These are phyloP conservation scores for Metschnikowia gelsemii DNA, from an alignment of 805 yeast genomes.

Conservation along the genomic window DNA sequence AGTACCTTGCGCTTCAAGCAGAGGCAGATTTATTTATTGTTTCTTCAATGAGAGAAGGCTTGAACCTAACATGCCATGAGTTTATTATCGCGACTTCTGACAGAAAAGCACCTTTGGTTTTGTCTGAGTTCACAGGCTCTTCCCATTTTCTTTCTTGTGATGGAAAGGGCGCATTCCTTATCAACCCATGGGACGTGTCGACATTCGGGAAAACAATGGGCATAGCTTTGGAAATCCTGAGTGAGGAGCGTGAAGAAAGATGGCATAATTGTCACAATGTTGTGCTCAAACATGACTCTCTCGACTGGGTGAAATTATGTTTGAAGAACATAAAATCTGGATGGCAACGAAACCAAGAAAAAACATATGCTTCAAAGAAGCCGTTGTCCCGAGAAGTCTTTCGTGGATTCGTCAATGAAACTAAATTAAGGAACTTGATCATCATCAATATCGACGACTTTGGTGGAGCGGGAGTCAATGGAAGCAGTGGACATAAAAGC, in stretches of 20 bases:
- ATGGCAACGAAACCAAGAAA: slow-evolving; percentile 34
- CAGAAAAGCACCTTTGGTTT: slow-evolving; percentile 74
- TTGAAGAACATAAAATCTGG: slow-evolving; percentile 50
- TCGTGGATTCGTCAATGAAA: slow-evolving; percentile 27
- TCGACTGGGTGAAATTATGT: slow-evolving; percentile 67
- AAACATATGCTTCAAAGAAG: slow-evolving; percentile 24
- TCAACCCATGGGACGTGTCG: slow-evolving; percentile 88
- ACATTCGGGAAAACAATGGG: slow-evolving; percentile 64
- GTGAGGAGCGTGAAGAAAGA: slow-evolving; percentile 53
- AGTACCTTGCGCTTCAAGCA: slow-evolving; percentile 78
- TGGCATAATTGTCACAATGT: slow-evolving; percentile 64
- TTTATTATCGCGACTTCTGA: slow-evolving; percentile 72
- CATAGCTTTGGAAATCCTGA: slow-evolving; percentile 62
- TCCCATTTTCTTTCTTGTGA: slow-evolving; percentile 63
- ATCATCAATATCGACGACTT: slow-evolving; percentile 52
- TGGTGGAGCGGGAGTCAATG: slow-evolving; percentile 24
- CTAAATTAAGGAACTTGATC: slow-evolving; percentile 44
- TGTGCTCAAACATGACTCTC: slow-evolving; percentile 67
- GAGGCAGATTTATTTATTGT: slow-evolving; percentile 90
- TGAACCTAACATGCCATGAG: slow-evolving; percentile 96
- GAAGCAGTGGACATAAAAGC: slow-evolving; percentile 14
- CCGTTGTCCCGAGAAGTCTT: slow-evolving; percentile 38
- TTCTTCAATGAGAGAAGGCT: slow-evolving; percentile 91
- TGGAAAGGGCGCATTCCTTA: slow-evolving; percentile 64
- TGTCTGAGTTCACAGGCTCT: slow-evolving; percentile 94